Conservation (phyloP, 306 rosid genomes). For the Inga oerstediana region DNA sequence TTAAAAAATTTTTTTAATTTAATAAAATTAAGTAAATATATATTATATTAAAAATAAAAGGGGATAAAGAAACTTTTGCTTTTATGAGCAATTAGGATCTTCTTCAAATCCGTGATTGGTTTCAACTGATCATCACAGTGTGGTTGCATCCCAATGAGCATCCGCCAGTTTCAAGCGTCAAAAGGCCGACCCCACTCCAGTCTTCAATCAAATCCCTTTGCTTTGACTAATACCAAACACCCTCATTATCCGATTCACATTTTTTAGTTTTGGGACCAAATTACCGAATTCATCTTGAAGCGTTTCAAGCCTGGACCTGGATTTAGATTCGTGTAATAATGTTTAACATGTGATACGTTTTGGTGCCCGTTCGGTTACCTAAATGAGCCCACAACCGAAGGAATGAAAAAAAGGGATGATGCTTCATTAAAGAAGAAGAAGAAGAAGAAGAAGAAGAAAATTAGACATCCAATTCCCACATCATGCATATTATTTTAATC, state of each 20-base stretch:
- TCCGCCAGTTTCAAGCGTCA: constrained; percentile 33
- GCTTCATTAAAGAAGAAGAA: too few species aligned
- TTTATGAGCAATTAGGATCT: constrained; percentile 20
- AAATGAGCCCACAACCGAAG: too few species aligned
- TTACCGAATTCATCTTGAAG: neutral
- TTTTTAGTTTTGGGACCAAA: neutral
- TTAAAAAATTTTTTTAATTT: too few species aligned
- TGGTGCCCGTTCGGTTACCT: too few species aligned
- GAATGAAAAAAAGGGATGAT: too few species aligned
- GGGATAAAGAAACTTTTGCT: constrained; percentile 18
- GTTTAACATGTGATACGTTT: too few species aligned
- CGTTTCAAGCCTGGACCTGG: neutral
- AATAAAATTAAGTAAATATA: too few species aligned
- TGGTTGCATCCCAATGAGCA: constrained; percentile 21
- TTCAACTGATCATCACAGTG: constrained; percentile 17
- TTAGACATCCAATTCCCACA: too few species aligned
- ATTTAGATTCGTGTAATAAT: too few species aligned
- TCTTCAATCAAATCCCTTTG: constrained; percentile 7
- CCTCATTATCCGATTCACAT: neutral
- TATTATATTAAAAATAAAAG: neutral
- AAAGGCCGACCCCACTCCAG: constrained; percentile 25
- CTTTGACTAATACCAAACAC: neutral
- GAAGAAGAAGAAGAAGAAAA: too few species aligned
- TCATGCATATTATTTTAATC: too few species aligned
- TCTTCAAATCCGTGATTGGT: constrained; percentile 30